phyloP scores from a whole-genome alignment of 495 filamentous ascomycete species.

The Lepidopterella palustris region DNA sequence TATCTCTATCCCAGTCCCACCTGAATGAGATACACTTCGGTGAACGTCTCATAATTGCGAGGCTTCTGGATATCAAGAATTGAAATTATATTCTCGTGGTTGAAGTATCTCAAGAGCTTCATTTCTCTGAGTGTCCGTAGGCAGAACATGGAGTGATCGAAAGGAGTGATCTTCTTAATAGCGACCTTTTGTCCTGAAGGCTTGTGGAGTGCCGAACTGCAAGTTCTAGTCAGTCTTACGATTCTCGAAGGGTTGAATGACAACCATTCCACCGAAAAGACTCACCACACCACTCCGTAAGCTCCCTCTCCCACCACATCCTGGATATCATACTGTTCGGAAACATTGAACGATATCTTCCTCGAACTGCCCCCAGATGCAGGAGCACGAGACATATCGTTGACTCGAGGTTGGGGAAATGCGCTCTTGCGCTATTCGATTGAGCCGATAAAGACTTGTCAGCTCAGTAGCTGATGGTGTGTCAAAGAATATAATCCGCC shows the following conservation, averaged over 20 bases:
- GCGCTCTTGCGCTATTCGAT: constrained; percentile 16
- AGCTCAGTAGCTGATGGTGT: background rate
- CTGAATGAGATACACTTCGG: constrained; percentile 98
- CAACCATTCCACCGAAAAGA: constrained; percentile 3
- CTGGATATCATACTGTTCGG: constrained; percentile 98
- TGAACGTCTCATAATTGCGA: constrained; percentile 89
- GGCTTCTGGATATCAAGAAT: constrained; percentile 99
- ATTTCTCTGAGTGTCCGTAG: constrained; percentile 95
- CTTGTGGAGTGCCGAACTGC: constrained; percentile 94
- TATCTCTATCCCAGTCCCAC: constrained; percentile 43
- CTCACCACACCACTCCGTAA: constrained; percentile 98
- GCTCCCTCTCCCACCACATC: constrained; percentile 99
- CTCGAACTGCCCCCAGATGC: constrained; percentile 50
- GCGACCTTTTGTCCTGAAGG: constrained; percentile 98
- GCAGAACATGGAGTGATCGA: constrained; percentile 99
- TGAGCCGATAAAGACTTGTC: background rate
- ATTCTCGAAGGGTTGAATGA: background rate
- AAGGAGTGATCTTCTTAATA: constrained; percentile 99
- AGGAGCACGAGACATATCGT: constrained; percentile 27
- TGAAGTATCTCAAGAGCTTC: constrained; percentile 99
- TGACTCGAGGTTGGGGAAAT: background rate
- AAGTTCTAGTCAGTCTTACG: background rate
- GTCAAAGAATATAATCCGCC: background rate
- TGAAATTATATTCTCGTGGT: constrained; percentile 99
- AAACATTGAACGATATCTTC: constrained; percentile 99